phyloP scores from a whole-genome alignment of 805 yeast species.

The Kluyveromyces lactis region DNA sequence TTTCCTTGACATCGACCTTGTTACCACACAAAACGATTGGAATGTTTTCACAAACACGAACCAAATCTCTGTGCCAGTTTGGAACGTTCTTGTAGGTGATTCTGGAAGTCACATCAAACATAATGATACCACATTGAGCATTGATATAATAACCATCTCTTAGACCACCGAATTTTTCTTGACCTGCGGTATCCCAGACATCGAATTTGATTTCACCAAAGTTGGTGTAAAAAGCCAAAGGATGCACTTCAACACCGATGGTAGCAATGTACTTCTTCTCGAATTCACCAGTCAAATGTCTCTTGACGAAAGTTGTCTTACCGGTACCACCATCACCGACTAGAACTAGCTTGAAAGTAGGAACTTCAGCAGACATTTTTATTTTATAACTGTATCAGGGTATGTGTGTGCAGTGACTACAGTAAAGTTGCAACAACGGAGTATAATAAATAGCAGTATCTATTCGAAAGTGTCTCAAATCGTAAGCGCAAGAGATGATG shows the following conservation, averaged over 20 bases:
- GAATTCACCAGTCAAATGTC: slow-evolving; percentile 99
- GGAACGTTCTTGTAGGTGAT: slow-evolving; percentile 99
- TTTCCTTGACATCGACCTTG: slow-evolving; percentile 99
- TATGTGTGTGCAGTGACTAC: too few species aligned
- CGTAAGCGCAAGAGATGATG: too few species aligned
- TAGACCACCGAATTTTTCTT: slow-evolving; percentile 98
- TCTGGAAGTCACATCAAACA: slow-evolving; percentile 99
- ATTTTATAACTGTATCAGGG: slow-evolving; percentile 1
- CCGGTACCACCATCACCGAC: slow-evolving; percentile 99
- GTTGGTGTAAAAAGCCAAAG: slow-evolving; percentile 95
- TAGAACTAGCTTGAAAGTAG: slow-evolving; percentile 94
- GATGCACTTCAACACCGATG: slow-evolving; percentile 99
- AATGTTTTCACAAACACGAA: slow-evolving; percentile 98
- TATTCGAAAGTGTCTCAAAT: too few species aligned
- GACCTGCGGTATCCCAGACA: slow-evolving; percentile 99
- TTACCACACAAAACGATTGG: slow-evolving; percentile 99
- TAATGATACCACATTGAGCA: slow-evolving; percentile 99
- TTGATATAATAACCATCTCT: slow-evolving; percentile 99
- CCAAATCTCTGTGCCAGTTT: slow-evolving; percentile 99
- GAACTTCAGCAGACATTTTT: slow-evolving; percentile 71
- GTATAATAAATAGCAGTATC: too few species aligned
- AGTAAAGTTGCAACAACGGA: too few species aligned
- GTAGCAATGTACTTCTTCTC: slow-evolving; percentile 99
- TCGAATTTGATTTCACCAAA: slow-evolving; percentile 98
- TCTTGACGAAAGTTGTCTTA: slow-evolving; percentile 98